Conservation (phyloP, 2,329 filamentous ascomycete species). For the Fusarium sp. region DNA sequence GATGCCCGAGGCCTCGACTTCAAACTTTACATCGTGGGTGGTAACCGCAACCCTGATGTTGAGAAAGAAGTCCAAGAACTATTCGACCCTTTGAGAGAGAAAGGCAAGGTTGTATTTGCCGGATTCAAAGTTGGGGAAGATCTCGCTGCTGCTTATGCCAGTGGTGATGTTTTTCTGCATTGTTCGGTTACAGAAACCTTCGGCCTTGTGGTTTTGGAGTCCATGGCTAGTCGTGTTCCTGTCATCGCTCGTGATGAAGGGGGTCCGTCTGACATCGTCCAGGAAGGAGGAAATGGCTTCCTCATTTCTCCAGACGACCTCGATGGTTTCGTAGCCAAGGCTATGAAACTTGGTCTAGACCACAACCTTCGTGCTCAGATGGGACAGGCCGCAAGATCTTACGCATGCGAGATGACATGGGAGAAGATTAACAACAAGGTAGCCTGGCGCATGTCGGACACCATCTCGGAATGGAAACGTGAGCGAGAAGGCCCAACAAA, state of each 20-base stretch:
- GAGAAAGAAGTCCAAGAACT: conserved; percentile 70
- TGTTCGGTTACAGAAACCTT: conserved; percentile 80
- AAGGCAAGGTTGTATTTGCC: conserved; percentile 71
- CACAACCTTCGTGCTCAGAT: conserved; percentile 58
- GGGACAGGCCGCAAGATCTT: conserved; percentile 60
- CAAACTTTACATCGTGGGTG: conserved; percentile 75
- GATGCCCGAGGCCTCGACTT: conserved; percentile 67
- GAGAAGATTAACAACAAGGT: conserved; percentile 78
- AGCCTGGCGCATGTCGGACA: conserved; percentile 70
- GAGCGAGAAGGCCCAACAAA: conserved; percentile 41
- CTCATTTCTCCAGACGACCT: conserved; percentile 70
- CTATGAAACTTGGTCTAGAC: conserved; percentile 63
- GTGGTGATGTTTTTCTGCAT: conserved; percentile 76
- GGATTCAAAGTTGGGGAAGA: conserved; percentile 72
- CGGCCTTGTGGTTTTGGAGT: conserved; percentile 76
- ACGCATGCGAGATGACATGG: conserved; percentile 75
- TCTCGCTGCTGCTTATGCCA: conserved; percentile 74
- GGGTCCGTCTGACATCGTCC: conserved; percentile 75
- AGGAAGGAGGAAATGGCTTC: conserved; percentile 69
- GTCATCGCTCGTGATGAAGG: conserved; percentile 77
- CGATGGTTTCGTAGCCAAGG: conserved; percentile 66
- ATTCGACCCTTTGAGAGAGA: conserved; percentile 62
- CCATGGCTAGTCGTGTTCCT: conserved; percentile 77
- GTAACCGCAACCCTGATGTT: conserved; percentile 73
- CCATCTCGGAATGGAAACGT: conserved; percentile 59